These are phyloP conservation scores for Penicillium sp. DNA, from an alignment of 2,329 filamentous ascomycete genomes.

Conservation along the genomic window DNA sequence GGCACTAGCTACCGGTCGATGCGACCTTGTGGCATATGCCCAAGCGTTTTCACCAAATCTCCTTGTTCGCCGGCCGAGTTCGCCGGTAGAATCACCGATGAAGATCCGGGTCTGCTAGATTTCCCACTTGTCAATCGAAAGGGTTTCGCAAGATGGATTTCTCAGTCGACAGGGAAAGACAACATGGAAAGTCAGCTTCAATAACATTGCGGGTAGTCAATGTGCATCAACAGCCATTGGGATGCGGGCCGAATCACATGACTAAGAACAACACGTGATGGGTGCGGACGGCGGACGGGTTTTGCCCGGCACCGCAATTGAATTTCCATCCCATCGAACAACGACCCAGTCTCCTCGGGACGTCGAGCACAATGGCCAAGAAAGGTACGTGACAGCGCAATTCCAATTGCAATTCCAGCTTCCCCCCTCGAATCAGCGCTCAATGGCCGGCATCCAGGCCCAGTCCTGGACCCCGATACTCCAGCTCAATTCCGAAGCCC, in stretches of 20 bases:
- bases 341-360: slow-evolving; percentile 13
- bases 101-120: not conserved
- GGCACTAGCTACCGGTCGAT: not conserved
- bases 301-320: slow-evolving; percentile 16
- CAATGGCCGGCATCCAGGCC: not conserved
- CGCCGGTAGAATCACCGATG: not conserved
- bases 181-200: not conserved
- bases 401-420: too few species aligned
- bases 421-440: too few species aligned
- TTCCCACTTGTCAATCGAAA: not conserved
- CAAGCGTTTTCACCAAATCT: not conserved
- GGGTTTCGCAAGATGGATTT: not conserved
- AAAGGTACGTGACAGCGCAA: slow-evolving; percentile 13
- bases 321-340: slow-evolving; percentile 18
- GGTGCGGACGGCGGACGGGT: not conserved
- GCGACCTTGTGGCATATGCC: not conserved
- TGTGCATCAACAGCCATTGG: too few species aligned
- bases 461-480: not conserved
- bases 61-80: slow-evolving; percentile 1
- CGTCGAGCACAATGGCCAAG: slow-evolving; percentile 26
- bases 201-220: not conserved
- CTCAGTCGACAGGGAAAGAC: not conserved
- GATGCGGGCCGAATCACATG: not conserved
- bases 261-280: slow-evolving; percentile 16
- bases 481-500: not conserved